Evolutionary conservation across 1,284 basidiomycete genomes (phyloP), one percentile per base, ranked within the genome.

Genomic region (Rhodotorula sp.): DNA sequence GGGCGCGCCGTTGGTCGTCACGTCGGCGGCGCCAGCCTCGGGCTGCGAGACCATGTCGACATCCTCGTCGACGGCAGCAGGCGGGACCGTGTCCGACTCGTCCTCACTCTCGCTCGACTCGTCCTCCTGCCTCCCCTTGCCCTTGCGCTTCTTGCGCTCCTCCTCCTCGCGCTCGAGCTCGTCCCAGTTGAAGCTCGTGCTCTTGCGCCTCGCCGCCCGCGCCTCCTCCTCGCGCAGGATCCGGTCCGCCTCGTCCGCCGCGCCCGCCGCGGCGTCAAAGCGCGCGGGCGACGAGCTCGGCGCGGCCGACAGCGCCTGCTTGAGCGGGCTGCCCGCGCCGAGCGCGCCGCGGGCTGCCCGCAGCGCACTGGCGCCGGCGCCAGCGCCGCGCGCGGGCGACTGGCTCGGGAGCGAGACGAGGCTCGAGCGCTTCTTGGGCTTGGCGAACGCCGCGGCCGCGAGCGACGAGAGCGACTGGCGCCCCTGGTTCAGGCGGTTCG

Each of bases 221-320:
- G 55, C 52, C 61, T 67, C 64, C 16, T 67, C 55, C 66, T 74
- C 70, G 14, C 54, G 63, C 46, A 67, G n/a, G 10, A 74, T 60
- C 64, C 54, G 25, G 45, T 74, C 70, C 25, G 70, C 65, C 27
- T 71, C 70, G 5, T 67, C 73, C 7, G 50, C 62, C 4, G 45
- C 59, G 25, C 45, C 50, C 10, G 23, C 23, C 23, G 25, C 25
- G 13, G 25, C 42, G 5, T 17, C 64, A 17, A 21, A 14, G 7
- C 25, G 57, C 48, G 25, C 49, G 27, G 67, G 61, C 16, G 65
- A 66, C 34, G 56, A 54, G 9, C 61, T 50, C 41, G 52, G 23
- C 14, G 44, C 61, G 60, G 55, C 45, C 9, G 49, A 45, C 23
- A 21, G n/a, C 34, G 64, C 66, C 48, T 49, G 59, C 65, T 70